These are phyloP conservation scores for Endocladia muricata DNA, from an alignment of 31 red algal species.

Conservation along the genomic window DNA sequence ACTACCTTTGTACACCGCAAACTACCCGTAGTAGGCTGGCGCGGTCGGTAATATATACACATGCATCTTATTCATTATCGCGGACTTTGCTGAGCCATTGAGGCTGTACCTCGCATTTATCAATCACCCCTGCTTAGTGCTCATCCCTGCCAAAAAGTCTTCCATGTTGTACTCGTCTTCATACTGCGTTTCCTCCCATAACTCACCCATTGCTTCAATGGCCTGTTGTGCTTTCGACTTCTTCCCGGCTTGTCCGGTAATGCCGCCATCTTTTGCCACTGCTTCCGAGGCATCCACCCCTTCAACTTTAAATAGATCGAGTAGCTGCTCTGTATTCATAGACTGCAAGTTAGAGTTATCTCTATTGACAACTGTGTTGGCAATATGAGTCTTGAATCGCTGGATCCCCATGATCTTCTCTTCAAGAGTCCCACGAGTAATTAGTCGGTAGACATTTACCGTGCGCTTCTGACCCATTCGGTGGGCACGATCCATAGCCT, in stretches of 20 bases:
- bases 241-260: constrained; percentile 12
- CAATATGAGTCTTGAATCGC: constrained; percentile 94
- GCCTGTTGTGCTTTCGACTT: constrained; percentile 69
- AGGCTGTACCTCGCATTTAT: too few relatives aligned
- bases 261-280: constrained; percentile 11
- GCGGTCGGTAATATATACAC: too few relatives aligned
- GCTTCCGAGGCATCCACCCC: constrained; percentile 17
- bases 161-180: constrained; percentile 84
- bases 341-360: constrained; percentile 85
- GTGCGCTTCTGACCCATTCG: constrained; percentile 91
- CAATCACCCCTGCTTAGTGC: too few relatives aligned
- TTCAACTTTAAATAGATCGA: constrained; percentile 92
- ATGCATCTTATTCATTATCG: too few relatives aligned
- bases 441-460: constrained; percentile 92
- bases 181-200: constrained; percentile 87
- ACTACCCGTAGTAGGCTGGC: too few relatives aligned
- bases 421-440: constrained; percentile 88
- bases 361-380: constrained; percentile 92
- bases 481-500: constrained; percentile 98
- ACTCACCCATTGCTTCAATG: constrained; percentile 57
- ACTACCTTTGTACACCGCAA: too few relatives aligned
- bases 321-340: constrained; percentile 86
- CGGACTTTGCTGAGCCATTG: too few relatives aligned
- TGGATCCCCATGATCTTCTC: constrained; percentile 99
- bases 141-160: constrained; percentile 66